Evolutionary conservation across 768 basidiomycete species (phyloP).

Genomic region (Suillus subaureus): DNA sequence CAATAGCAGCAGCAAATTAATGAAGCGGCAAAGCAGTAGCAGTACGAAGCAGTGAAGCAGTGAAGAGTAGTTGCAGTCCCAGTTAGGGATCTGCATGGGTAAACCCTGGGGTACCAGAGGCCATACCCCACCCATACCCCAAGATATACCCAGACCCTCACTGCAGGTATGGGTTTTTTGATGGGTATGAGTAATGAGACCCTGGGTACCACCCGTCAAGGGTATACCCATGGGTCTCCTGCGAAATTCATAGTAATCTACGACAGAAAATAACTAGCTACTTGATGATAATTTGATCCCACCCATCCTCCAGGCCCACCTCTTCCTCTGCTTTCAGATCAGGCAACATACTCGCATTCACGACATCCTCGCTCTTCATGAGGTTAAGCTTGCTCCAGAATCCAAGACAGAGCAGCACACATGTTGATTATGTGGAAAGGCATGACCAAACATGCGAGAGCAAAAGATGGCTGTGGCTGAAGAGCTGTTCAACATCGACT

Average conservation of each 20-base stretch:
- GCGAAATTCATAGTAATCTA: too few relatives aligned
- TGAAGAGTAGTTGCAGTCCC: too few relatives aligned
- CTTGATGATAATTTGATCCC: constrained; percentile 12
- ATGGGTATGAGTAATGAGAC: not conserved
- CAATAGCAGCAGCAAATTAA: too few relatives aligned
- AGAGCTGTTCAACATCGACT: constrained; percentile 14
- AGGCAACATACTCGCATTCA: not conserved
- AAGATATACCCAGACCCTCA: too few relatives aligned
- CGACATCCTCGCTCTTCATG: constrained; percentile 28
- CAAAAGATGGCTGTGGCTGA: constrained; percentile 13
- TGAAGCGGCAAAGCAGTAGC: too few relatives aligned
- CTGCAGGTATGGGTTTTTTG: not conserved
- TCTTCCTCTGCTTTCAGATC: constrained; percentile 12
- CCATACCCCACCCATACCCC: too few relatives aligned
- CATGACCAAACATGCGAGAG: constrained; percentile 26
- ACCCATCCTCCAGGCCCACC: constrained; percentile 11
- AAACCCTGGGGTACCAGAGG: too few relatives aligned
- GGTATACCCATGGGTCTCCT: not conserved
- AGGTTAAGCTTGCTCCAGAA: constrained; percentile 32
- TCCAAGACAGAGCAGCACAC: constrained; percentile 36
- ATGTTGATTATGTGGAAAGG: constrained; percentile 26
- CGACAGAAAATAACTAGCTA: too few relatives aligned
- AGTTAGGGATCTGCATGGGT: too few relatives aligned
- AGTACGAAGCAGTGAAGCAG: too few relatives aligned
- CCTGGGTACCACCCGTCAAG: not conserved